A percentile compares a stretch with the other conserved stretches of the same genome.
Conservation (phyloP, 257 asterid genomes). For the Plantago elongata region DNA sequence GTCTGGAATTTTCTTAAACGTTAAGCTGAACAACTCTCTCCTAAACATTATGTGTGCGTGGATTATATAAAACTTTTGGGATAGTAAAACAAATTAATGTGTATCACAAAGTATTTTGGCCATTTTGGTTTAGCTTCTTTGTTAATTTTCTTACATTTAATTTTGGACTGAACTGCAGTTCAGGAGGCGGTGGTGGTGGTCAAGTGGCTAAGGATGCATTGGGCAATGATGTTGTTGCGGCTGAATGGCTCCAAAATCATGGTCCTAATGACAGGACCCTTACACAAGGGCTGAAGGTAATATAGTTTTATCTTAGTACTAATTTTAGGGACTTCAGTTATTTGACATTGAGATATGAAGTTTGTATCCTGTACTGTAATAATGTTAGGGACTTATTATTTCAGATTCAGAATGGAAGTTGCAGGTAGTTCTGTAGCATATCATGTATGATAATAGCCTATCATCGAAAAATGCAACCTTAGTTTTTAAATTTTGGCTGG, state of each 20-base stretch:
- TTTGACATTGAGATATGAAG: background rate
- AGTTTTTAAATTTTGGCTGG: too few species aligned
- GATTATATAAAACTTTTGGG: background rate
- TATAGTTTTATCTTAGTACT: background rate
- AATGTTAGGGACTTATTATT: too few species aligned
- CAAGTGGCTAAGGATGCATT: conserved; percentile 75
- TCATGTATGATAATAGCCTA: too few species aligned
- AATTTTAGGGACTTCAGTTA: background rate
- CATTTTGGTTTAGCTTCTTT: background rate
- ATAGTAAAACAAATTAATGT: background rate
- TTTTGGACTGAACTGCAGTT: conserved; percentile 34
- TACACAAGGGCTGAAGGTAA: conserved; percentile 83
- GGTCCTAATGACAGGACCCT: conserved; percentile 91
- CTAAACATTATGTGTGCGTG: background rate
- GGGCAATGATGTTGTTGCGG: conserved; percentile 75
- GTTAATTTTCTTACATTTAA: background rate
- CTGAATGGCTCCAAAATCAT: conserved; percentile 62
- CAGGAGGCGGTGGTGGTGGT: conserved; percentile 53
- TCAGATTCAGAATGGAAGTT: too few species aligned
- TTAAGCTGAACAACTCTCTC: background rate
- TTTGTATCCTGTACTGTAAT: too few species aligned
- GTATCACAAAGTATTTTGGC: background rate
- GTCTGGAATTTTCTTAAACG: background rate
- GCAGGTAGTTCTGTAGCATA: too few species aligned
- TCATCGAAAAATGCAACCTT: too few species aligned